Percentiles rank a stretch among this genome's conserved stretches.
Conservation (phyloP, 495 filamentous ascomycete genomes). For the Letharia columbiana region DNA sequence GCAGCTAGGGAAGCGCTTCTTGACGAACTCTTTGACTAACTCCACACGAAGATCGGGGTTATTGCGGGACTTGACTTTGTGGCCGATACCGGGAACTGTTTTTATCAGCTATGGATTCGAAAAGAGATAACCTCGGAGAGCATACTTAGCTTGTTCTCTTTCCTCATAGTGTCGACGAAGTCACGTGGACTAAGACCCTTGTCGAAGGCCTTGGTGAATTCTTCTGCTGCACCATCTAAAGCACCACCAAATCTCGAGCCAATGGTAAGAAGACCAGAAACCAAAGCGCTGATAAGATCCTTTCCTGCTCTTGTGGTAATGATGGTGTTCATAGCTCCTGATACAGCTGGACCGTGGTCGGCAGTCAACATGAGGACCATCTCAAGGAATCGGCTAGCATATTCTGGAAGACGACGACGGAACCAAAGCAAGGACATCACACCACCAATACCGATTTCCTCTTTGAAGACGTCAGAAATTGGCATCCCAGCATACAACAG, state of each 20-base stretch:
- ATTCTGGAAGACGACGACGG: slow-evolving; percentile 92
- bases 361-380: slow-evolving; percentile 99
- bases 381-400: slow-evolving; percentile 97
- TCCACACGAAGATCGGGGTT: slow-evolving; percentile 99
- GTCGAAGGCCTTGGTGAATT: slow-evolving; percentile 96
- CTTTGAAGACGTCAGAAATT: slow-evolving; percentile 97
- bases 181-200: slow-evolving; percentile 97
- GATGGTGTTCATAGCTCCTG: slow-evolving; percentile 99
- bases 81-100: slow-evolving; percentile 88
- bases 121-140: slow-evolving; percentile 17
- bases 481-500: slow-evolving; percentile 98
- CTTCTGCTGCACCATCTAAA: slow-evolving; percentile 93
- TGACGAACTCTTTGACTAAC: slow-evolving; percentile 96
- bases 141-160: slow-evolving; percentile 97
- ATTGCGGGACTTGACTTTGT: slow-evolving; percentile 98
- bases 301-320: slow-evolving; percentile 98
- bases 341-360: slow-evolving; percentile 97
- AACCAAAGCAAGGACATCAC: slow-evolving; percentile 99
- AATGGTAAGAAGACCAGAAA: slow-evolving; percentile 94
- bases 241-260: slow-evolving; percentile 98
- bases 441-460: slow-evolving; percentile 98
- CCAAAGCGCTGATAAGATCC: slow-evolving; percentile 90
- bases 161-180: slow-evolving; percentile 97
- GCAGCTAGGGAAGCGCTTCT: slow-evolving; percentile 92
- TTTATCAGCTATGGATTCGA: slow-evolving; percentile 20